Percentiles rank a stretch among this genome's conserved stretches.
Conservation (phyloP, 176 grass and related monocot genomes). For the Oryza meyeriana region DNA sequence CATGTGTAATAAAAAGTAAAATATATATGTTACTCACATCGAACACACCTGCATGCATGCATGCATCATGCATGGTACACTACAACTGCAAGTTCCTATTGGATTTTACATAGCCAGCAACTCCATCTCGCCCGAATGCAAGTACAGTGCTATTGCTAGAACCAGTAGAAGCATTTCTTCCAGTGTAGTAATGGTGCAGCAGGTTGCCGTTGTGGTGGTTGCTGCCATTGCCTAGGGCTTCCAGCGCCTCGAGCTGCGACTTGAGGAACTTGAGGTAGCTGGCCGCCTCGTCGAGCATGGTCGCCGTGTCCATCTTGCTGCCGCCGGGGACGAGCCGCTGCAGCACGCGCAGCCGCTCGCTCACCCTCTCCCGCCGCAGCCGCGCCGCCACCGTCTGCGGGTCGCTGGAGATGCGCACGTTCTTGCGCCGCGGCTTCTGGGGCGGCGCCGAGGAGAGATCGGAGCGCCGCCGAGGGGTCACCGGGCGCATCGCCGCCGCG, state of each 20-base stretch:
- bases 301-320: slow-evolving; percentile 79
- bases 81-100: slow-evolving; percentile 36
- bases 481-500: slow-evolving; percentile 77
- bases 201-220: background rate
- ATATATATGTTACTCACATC: too few species aligned
- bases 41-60: too few species aligned
- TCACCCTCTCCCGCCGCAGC: slow-evolving; percentile 60
- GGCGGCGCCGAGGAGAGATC: slow-evolving; percentile 5
- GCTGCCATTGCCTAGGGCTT: background rate
- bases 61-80: too few species aligned
- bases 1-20: background rate
- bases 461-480: slow-evolving; percentile 38
- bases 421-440: slow-evolving; percentile 46
- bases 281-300: slow-evolving; percentile 85
- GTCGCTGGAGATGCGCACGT: slow-evolving; percentile 59
- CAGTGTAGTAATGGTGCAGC: slow-evolving; percentile 11
- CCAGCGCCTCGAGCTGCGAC: slow-evolving; percentile 62
- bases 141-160: background rate
- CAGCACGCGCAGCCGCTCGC: slow-evolving; percentile 60
- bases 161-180: background rate
- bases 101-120: slow-evolving; percentile 31
- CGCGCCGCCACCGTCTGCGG: slow-evolving; percentile 69
- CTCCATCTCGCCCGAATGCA: slow-evolving; percentile 23
- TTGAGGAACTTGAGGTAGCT: slow-evolving; percentile 92
- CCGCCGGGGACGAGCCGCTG: slow-evolving; percentile 84